phyloP scores from a whole-genome alignment of 2,329 filamentous ascomycete genomes.

The Ophiocordyceps unilateralis region DNA sequence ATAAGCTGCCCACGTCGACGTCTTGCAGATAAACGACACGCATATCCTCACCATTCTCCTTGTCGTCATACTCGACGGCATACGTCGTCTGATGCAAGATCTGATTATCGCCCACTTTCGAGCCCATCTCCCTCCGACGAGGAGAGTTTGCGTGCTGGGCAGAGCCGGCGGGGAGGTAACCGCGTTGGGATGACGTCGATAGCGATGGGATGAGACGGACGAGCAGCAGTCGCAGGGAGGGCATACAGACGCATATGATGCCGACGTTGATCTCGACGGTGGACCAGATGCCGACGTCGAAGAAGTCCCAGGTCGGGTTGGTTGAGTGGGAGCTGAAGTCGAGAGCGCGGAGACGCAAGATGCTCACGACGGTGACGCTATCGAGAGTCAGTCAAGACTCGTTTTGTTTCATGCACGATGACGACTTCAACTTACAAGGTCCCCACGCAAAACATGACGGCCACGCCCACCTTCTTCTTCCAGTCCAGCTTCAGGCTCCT shows the following conservation, averaged over 20 bases:
- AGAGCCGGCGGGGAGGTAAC: too few species aligned
- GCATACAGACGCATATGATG: conserved; percentile 22
- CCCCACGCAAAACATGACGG: conserved; percentile 32
- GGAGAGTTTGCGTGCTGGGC: too few species aligned
- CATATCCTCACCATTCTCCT: conserved; percentile 12
- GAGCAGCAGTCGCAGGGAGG: conserved; percentile 16
- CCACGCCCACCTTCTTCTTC: conserved; percentile 30
- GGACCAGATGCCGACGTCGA: conserved; percentile 16
- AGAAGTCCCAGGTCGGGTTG: conserved; percentile 19
- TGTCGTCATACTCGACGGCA: conserved; percentile 14
- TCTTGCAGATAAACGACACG: conserved; percentile 14
- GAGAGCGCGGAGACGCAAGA: conserved; percentile 18
- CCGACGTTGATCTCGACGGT: conserved; percentile 20
- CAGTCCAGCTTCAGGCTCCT: conserved; percentile 22
- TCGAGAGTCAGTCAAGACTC: background rate
- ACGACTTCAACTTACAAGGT: conserved; percentile 18
- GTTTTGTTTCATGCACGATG: too few species aligned
- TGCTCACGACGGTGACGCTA: conserved; percentile 20
- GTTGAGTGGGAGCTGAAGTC: conserved; percentile 10
- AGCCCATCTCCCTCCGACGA: too few species aligned
- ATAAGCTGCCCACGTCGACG: conserved; percentile 2
- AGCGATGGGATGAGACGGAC: conserved; percentile 9
- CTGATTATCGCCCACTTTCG: conserved; percentile 4
- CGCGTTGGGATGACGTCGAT: background rate
- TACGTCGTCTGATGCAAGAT: conserved; percentile 18